Conservation (phyloP, 177 flowering plant genomes). For the Vitis hybrid region DNA sequence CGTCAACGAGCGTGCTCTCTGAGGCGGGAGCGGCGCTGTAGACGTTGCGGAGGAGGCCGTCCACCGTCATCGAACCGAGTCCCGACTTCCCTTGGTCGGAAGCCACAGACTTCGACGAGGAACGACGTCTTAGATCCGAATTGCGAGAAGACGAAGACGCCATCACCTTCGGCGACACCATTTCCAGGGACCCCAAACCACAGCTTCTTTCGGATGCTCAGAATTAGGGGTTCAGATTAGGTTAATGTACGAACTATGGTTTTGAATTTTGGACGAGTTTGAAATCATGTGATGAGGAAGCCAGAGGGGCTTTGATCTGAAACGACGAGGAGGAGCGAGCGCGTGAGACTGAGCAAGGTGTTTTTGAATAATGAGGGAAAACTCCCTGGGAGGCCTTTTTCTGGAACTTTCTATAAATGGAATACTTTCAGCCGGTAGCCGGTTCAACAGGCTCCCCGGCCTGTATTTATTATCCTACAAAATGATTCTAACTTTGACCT, state of each 20-base stretch:
- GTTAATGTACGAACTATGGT: too few species aligned
- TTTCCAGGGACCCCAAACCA: slow-evolving; percentile 11
- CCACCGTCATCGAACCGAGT: slow-evolving; percentile 36
- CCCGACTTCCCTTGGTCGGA: too few species aligned
- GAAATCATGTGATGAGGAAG: too few species aligned
- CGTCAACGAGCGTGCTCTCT: slow-evolving; percentile 26
- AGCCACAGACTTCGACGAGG: slow-evolving; percentile 14
- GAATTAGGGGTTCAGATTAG: background rate
- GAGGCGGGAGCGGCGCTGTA: slow-evolving; percentile 26
- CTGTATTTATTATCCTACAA: too few species aligned
- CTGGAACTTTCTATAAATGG: background rate
- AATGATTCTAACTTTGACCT: too few species aligned
- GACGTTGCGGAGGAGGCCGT: slow-evolving; percentile 36
- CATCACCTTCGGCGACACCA: slow-evolving; percentile 66
- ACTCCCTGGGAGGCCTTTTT: background rate
- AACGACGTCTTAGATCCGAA: slow-evolving; percentile 46
- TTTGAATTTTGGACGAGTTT: too few species aligned
- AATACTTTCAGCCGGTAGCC: background rate
- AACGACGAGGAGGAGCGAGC: background rate
- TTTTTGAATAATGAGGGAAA: background rate
- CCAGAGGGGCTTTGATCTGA: background rate
- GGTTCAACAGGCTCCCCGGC: too few species aligned
- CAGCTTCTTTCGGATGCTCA: slow-evolving; percentile 15
- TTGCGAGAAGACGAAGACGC: slow-evolving; percentile 43
- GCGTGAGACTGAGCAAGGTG: background rate